Base-by-base conservation (phyloP, 441 rosid species). In the Erysimum pusillum region DNA sequence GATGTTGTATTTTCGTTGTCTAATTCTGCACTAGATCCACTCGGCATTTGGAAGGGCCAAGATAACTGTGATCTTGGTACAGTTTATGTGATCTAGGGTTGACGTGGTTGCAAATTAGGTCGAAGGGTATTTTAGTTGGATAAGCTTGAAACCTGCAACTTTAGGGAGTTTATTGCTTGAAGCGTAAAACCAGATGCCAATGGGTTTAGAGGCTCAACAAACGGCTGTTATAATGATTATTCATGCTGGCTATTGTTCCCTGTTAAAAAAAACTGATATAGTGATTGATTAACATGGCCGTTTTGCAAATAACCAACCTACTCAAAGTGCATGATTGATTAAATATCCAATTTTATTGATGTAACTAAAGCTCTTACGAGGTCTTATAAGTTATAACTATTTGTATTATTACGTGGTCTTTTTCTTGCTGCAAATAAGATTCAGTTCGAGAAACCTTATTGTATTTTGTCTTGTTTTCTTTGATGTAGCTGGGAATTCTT, bases 401-500 rank as follows among this genome's bases (percentile, higher is more conserved):
- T 17, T 57, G 18, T 71, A 5, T 58, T 58, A n/a, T 28, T 22
- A 45, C 22, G 6, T 77, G 42, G 44, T 44, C 46, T 35, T 71
- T 59, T 49, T 20, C 67, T 58, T 65, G 63, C 49, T 65, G 36
- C 77, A 66, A 22, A 38, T 41, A 49, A 44, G 51, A 20, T 31
- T 44, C 35, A 48, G 64, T 39, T 67, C 14, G 11, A 12, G 32
- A 49, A 53, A 32, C 45, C 54, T 22, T 54, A 28, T 53, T 44
- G 44, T 45, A 12, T 35, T 49, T 64, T 13, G 13, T 69, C 28
- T 63, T 12, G 10, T 48, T 71, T 66, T 41, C 44, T 67, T 59
- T 69, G 60, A 80, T 71, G 79, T 75, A 94, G 98, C 93, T 81
- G 91, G 90, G 79, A 88, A 74, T 82, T 76, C 83, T 66, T 83